These are phyloP conservation scores for Infundibulicybe gibba DNA, from an alignment of 768 basidiomycete species.

Conservation along the genomic window DNA sequence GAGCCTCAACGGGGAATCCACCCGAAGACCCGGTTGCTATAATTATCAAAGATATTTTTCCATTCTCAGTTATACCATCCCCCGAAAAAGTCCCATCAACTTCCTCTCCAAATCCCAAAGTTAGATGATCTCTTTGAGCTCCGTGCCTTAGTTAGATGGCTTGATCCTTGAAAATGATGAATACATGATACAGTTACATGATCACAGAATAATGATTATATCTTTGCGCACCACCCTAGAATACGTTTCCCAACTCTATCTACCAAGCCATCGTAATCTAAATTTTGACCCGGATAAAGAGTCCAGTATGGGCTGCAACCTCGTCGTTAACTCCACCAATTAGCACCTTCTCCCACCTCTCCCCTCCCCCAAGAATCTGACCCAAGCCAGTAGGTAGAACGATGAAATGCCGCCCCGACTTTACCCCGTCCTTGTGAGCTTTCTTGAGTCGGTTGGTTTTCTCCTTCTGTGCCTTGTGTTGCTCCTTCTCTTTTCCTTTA, in stretches of 20 bases:
- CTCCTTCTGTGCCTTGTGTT: conserved; percentile 13
- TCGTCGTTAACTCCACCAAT: conserved; percentile 51
- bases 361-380: conserved; percentile 33
- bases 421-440: conserved; percentile 17
- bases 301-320: conserved; percentile 51
- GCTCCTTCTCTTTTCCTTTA: conserved; percentile 15
- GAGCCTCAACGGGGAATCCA: no score
- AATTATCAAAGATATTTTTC: no score
- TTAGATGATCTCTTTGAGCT: no score
- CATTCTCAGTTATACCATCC: no score
- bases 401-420: conserved; percentile 43
- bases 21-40: no score
- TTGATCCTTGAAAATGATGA: no score
- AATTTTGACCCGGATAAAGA: conserved; percentile 50
- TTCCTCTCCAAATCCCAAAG: no score
- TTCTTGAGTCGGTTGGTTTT: conserved; percentile 12
- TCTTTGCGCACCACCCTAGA: conserved; percentile 35
- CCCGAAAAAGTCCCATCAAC: no score
- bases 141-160: no score
- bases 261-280: conserved; percentile 47
- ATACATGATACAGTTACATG: no score
- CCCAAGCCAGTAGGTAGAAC: conserved; percentile 46
- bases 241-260: conserved; percentile 38
- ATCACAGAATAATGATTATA: conserved; percentile 3
- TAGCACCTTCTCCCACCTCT: conserved; percentile 48